phyloP scores from a whole-genome alignment of 176 grass and related monocot genomes.

The bread wheat (Triticum aestivum) region DNA sequence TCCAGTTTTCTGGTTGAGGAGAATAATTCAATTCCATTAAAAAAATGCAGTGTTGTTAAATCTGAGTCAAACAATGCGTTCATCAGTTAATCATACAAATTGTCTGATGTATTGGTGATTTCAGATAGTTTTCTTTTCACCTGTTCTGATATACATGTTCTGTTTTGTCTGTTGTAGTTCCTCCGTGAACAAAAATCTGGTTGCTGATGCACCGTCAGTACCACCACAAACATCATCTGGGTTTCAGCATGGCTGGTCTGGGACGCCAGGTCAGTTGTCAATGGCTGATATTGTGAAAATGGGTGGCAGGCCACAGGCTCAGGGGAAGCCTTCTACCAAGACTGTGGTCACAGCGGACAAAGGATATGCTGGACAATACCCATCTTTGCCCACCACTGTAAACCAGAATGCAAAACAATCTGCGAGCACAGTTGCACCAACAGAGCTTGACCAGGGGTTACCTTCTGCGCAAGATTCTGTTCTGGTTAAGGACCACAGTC shows the following conservation, averaged over 20 bases:
- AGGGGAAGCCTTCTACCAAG: slow-evolving; percentile 49
- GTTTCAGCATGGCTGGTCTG: slow-evolving; percentile 78
- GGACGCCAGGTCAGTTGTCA: slow-evolving; percentile 69
- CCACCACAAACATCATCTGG: slow-evolving; percentile 60
- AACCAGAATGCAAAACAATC: slow-evolving; percentile 54
- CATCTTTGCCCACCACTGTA: slow-evolving; percentile 47
- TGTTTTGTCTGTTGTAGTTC: slow-evolving; percentile 39
- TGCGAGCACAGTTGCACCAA: slow-evolving; percentile 28
- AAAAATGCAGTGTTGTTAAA: not conserved
- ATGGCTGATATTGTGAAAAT: slow-evolving; percentile 98
- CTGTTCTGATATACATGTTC: slow-evolving; percentile 31
- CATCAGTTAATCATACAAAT: not conserved
- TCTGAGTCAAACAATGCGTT: not conserved
- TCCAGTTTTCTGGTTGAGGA: not conserved
- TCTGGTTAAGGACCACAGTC: slow-evolving; percentile 43
- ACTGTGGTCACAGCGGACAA: slow-evolving; percentile 49
- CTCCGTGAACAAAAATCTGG: slow-evolving; percentile 38
- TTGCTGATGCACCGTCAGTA: slow-evolving; percentile 53
- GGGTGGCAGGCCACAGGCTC: slow-evolving; percentile 66
- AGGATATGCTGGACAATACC: slow-evolving; percentile 65
- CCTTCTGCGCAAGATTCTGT: slow-evolving; percentile 42
- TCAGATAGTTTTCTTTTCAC: not conserved
- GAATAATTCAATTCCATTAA: not conserved
- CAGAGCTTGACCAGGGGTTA: slow-evolving; percentile 48
- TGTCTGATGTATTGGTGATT: not conserved